phyloP scores from a whole-genome alignment of 2,329 filamentous ascomycete species.

The Botrytis galanthina region DNA sequence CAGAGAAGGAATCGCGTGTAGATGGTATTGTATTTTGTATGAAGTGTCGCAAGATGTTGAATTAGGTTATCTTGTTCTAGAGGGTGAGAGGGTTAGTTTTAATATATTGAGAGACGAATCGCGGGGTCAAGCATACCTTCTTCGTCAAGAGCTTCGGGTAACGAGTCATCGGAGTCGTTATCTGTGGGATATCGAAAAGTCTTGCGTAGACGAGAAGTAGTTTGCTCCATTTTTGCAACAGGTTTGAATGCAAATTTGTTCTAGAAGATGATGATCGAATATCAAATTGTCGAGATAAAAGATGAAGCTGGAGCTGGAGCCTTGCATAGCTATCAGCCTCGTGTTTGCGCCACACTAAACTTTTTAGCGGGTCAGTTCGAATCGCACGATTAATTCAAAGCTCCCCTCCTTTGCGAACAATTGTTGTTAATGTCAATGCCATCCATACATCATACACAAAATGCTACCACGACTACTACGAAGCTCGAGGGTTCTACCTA shows the following conservation, averaged over 20 bases:
- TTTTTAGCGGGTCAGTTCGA: conserved; percentile 20
- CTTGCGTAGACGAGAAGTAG: conserved; percentile 64
- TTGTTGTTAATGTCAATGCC: background rate
- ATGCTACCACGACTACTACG: conserved; percentile 38
- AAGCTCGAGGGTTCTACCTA: conserved; percentile 28
- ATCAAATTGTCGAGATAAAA: background rate
- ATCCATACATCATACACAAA: conserved; percentile 10
- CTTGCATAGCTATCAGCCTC: conserved; percentile 15
- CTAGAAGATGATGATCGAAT: background rate
- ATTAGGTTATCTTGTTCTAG: conserved; percentile 66
- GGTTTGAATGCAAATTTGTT: background rate
- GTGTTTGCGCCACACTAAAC: conserved; percentile 23
- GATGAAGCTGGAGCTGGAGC: background rate
- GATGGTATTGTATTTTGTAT: conserved; percentile 56
- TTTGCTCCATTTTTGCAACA: conserved; percentile 29
- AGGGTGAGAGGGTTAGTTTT: background rate
- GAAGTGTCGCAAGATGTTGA: conserved; percentile 50
- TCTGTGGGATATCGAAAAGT: conserved; percentile 74
- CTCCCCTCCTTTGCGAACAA: background rate
- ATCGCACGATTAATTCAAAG: conserved; percentile 15
- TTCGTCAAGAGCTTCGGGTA: conserved; percentile 68
- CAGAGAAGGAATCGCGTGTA: conserved; percentile 57
- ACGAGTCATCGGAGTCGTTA: conserved; percentile 50
- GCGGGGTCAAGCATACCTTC: conserved; percentile 53
- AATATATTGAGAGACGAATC: conserved; percentile 25